Percentiles rank a stretch among this genome's conserved stretches.
Conservation (phyloP, 768 basidiomycete genomes). For the Russula foetens region DNA sequence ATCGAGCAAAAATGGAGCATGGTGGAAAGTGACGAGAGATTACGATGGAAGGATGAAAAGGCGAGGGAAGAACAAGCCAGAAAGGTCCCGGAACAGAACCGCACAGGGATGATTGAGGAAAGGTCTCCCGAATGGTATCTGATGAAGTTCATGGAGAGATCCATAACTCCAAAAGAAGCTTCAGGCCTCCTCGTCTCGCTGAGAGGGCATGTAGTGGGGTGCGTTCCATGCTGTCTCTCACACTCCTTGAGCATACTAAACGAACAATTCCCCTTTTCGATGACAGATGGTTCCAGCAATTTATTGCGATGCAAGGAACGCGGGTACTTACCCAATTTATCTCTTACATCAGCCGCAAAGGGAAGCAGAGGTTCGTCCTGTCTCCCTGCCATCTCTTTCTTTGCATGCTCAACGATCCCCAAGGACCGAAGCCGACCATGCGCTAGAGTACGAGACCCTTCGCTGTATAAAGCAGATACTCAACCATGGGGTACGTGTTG, state of each 20-base stretch:
- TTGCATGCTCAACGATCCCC: background rate
- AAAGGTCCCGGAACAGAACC: slow-evolving; percentile 52
- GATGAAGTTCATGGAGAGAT: slow-evolving; percentile 80
- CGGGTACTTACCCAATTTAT: slow-evolving; percentile 78
- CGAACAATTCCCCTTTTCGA: background rate
- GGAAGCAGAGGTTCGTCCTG: slow-evolving; percentile 44
- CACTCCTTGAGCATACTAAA: background rate
- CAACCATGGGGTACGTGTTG: slow-evolving; percentile 47
- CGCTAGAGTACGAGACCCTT: slow-evolving; percentile 79
- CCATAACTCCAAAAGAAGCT: slow-evolving; percentile 76
- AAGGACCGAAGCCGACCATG: slow-evolving; percentile 56
- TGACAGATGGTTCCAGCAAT: slow-evolving; percentile 70
- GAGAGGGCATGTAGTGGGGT: slow-evolving; percentile 78
- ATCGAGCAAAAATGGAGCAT: slow-evolving; percentile 91
- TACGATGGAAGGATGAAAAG: slow-evolving; percentile 69
- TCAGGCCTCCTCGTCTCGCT: slow-evolving; percentile 66
- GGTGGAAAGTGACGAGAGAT: slow-evolving; percentile 74
- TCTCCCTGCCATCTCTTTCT: background rate
- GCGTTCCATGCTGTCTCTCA: slow-evolving; percentile 21
- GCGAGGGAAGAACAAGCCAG: slow-evolving; percentile 53
- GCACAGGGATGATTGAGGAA: slow-evolving; percentile 43
- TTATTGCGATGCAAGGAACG: slow-evolving; percentile 70
- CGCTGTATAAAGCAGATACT: slow-evolving; percentile 82
- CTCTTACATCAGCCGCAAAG: slow-evolving; percentile 65
- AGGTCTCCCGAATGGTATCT: slow-evolving; percentile 92